These are phyloP conservation scores for Phaeotremella fagi DNA, from an alignment of 768 basidiomycete genomes.

Conservation along the genomic window DNA sequence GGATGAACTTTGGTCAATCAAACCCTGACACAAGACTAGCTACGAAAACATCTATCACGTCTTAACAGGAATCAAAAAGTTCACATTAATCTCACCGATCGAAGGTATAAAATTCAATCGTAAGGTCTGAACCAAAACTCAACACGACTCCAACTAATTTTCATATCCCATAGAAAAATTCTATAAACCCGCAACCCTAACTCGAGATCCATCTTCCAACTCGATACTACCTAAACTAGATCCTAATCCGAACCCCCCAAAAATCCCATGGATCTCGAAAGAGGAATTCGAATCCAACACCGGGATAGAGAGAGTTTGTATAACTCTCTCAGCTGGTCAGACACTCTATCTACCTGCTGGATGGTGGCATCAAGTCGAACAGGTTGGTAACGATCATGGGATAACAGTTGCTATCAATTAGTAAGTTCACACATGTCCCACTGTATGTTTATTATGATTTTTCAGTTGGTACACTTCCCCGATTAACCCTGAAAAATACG, in stretches of 20 bases:
- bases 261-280: slow-evolving; percentile 71
- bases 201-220: slow-evolving; percentile 6
- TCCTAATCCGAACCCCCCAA: slow-evolving; percentile 13
- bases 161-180: too few relatives aligned
- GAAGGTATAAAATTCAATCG: slow-evolving; percentile 80
- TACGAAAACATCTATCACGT: slow-evolving; percentile 94
- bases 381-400: slow-evolving; percentile 46
- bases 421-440: slow-evolving; percentile 42
- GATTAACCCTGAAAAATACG: slow-evolving; percentile 25
- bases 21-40: slow-evolving; percentile 63
- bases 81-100: slow-evolving; percentile 81
- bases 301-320: slow-evolving; percentile 61
- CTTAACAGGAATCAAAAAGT: slow-evolving; percentile 74
- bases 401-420: slow-evolving; percentile 47
- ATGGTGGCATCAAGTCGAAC: slow-evolving; percentile 90
- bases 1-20: not conserved
- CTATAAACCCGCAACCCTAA: slow-evolving; percentile 21
- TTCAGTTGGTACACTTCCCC: slow-evolving; percentile 38
- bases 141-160: too few relatives aligned
- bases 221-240: slow-evolving; percentile 2
- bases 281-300: slow-evolving; percentile 32
- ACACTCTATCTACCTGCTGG: slow-evolving; percentile 83
- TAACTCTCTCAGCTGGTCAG: slow-evolving; percentile 67
- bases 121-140: too few relatives aligned
- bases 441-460: slow-evolving; percentile 36